phyloP scores from a whole-genome alignment of 805 yeast genomes.

The Sugiyamaella smithiae region DNA sequence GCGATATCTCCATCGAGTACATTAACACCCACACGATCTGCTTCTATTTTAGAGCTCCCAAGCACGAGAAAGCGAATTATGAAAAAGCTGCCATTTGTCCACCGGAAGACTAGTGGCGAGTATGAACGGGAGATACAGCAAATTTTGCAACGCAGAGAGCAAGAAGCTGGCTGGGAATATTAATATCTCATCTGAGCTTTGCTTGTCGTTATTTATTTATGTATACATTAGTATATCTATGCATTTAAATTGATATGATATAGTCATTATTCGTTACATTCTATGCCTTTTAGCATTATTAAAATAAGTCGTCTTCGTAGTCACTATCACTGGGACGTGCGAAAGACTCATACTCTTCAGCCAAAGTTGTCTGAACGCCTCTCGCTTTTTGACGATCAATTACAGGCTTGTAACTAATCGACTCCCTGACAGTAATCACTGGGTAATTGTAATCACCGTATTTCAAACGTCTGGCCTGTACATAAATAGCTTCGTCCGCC shows the following conservation, averaged over 20 bases:
- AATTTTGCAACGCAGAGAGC: slow-evolving; percentile 37
- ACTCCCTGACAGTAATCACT: slow-evolving; percentile 36
- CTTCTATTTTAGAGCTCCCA: not conserved
- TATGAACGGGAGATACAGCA: slow-evolving; percentile 37
- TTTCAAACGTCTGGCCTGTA: slow-evolving; percentile 31
- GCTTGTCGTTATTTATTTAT: not conserved
- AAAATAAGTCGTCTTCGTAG: slow-evolving; percentile 14
- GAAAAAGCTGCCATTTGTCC: slow-evolving; percentile 30
- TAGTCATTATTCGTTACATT: not conserved
- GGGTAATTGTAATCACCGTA: slow-evolving; percentile 45
- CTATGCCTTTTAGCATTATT: not conserved
- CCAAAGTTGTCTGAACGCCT: slow-evolving; percentile 17
- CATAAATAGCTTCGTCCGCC: slow-evolving; percentile 35
- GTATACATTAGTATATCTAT: slow-evolving; percentile 3
- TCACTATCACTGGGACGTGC: slow-evolving; percentile 16
- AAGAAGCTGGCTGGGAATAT: slow-evolving; percentile 24
- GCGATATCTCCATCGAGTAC: not conserved
- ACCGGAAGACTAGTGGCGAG: slow-evolving; percentile 29
- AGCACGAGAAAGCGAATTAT: slow-evolving; percentile 16
- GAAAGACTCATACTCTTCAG: slow-evolving; percentile 23
- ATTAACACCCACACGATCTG: slow-evolving; percentile 6
- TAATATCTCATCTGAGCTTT: not conserved
- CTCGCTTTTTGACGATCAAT: slow-evolving; percentile 20
- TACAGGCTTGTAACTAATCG: slow-evolving; percentile 21
- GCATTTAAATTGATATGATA: not conserved